Evolutionary conservation across 306 rosid species (phyloP), one percentile per base, ranked within the genome.

Genomic region (Gynostemma pentaphyllum): DNA sequence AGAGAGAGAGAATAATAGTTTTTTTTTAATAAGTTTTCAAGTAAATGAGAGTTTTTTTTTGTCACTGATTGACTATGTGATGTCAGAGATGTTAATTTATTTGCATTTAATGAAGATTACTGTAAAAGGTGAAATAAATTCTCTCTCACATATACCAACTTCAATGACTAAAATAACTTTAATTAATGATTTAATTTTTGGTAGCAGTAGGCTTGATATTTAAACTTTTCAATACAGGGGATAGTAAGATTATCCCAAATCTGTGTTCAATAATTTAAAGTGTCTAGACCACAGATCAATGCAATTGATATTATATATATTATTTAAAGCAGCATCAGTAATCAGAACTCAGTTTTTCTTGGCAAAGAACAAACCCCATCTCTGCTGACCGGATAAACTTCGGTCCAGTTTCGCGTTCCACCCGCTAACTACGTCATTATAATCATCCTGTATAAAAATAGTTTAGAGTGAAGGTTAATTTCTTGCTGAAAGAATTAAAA

Each of bases 371-470:
- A 77, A 68, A 9, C 87, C 87, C 91, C 91, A 85, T 70, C 57
- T 62, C 68, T 85, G 91, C 78, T 82, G 85, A 36, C 83, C 67
- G 6, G 75, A 66, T 36, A 61, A 78, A 66, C 70, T 76, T 70
- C 91, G 75, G 40, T 2, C 73, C 74, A 72, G 71, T 72, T 85
- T 85, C 42, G 82, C 78, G 73, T 73, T 77, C 91, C 91, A 85
- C 53, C 78, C 81, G 29, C 48, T 42, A 2, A 77, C 76, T 16
- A 75, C 72, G 21, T 79, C 82, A 49, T 62, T 68, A 72, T 75
- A 82, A 64, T 80, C 85, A 42, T 73, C 82, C 91, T 85, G 83
- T 47, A 56, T 7, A 45, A 55, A 15, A 41, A 15, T 24, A 39
- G 21, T 18, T 16, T 7, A 15, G 3, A 51, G 7, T 22, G 55